Percentiles rank a stretch among this genome's conserved stretches.
These are phyloP conservation scores for Colletotrichum viniferum DNA, from an alignment of 2,329 filamentous ascomycete species.

Conservation along the genomic window DNA sequence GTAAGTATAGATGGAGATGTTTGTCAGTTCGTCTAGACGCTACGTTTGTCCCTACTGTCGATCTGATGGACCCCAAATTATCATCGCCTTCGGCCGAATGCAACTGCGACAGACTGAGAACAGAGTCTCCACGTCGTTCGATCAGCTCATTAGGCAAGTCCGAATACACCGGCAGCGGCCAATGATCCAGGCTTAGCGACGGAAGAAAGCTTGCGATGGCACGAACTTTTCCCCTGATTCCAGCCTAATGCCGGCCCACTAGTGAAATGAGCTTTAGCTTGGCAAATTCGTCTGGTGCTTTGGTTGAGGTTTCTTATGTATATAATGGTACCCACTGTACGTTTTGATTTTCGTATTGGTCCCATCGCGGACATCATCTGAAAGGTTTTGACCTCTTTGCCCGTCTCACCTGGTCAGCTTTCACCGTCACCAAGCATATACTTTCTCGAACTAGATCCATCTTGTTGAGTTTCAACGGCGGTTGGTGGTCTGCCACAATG, in stretches of 20 bases:
- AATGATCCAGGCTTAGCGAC: neutral
- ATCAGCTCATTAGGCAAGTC: neutral
- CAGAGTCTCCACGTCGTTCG: neutral
- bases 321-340: neutral
- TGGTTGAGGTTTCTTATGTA: neutral
- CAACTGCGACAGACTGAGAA: neutral
- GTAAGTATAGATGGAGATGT: neutral
- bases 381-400: neutral
- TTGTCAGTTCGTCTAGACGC: too few relatives aligned
- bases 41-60: too few relatives aligned
- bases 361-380: neutral
- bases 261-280: neutral
- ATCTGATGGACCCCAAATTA: neutral
- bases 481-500: neutral
- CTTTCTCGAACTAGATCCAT: neutral
- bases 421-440: neutral
- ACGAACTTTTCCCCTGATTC: neutral
- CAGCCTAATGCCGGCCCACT: neutral
- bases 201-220: neutral
- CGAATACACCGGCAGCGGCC: neutral
- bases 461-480: rapidly evolving
- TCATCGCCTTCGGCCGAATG: neutral
- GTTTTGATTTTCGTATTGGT: neutral
- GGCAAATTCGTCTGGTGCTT: neutral
- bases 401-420: neutral